phyloP scores from a whole-genome alignment of 257 asterid genomes.

The Jasminum sambac region DNA sequence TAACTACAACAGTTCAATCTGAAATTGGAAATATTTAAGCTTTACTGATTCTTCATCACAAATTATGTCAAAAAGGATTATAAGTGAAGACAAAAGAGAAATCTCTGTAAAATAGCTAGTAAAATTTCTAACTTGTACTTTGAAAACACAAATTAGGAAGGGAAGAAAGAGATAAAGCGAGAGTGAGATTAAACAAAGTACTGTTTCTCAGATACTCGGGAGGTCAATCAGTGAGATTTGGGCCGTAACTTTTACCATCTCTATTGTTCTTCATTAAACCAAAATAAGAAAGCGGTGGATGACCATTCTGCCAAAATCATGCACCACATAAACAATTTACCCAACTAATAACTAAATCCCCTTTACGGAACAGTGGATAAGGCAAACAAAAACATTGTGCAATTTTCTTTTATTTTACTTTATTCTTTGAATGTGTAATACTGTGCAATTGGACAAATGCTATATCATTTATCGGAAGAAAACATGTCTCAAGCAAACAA shows the following conservation, averaged over 20 bases:
- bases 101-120: too few relatives aligned
- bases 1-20: not conserved
- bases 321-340: conserved; percentile 25
- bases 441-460: not conserved
- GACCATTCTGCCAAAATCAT: conserved; percentile 70
- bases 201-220: conserved; percentile 96
- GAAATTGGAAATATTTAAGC: not conserved
- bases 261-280: conserved; percentile 97
- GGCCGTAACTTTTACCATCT: conserved; percentile 98
- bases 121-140: not conserved
- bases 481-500: conserved; percentile 11
- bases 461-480: conserved; percentile 4
- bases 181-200: conserved; percentile 27
- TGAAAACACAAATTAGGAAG: not conserved
- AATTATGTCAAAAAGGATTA: not conserved
- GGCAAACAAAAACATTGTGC: conserved; percentile 2
- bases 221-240: conserved; percentile 97
- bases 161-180: not conserved
- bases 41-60: not conserved
- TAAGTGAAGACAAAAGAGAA: too few relatives aligned
- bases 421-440: too few relatives aligned
- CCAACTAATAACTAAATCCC: conserved; percentile 10
- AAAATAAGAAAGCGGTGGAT: conserved; percentile 94
- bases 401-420: too few relatives aligned
- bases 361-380: not conserved